Base-by-base conservation (phyloP, 495 filamentous ascomycete genomes). In the Cladorrhinum samala region DNA sequence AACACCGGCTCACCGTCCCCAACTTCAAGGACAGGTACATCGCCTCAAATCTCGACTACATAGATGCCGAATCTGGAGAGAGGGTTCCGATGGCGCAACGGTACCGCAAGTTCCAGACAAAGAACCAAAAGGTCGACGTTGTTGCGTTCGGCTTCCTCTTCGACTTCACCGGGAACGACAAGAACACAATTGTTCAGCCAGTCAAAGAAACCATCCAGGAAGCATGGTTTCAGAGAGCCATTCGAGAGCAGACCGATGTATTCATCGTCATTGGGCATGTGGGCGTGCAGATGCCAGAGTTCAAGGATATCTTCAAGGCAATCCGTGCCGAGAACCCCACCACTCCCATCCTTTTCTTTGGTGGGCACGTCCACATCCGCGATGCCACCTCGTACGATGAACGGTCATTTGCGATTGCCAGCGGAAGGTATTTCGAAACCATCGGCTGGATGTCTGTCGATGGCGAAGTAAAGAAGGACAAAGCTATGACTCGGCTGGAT, bases 341-440 rank as follows among this genome's bases (percentile, higher is more conserved):
- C 56, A 89, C 78, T 2, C 90, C 93, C 0, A 94, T 98, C 42
- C 85, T 90, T 56, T 96, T 97, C 66, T 90, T 98, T 50, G 92
- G 89, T 42, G 93, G 93, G 4, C 93, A 98, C 63, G 81, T 83
- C 21, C 93, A 98, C 64, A 86, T 96, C 40, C 82, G 93, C 4
- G 90, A 98, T 60, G 93, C 86, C 62, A 81, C 76, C 16, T 79
- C 80, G 45, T 97, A 87, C 62, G 93, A 97, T 64, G 72, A 76
- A 41, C 87, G 85, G 56, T 86, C 91, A 1, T 86, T 84, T 53
- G 93, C 83, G 1, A 70, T 98, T 13, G 90, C 91, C 27, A 91
- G 87, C 61, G 93, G 93, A n/a, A 79, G 92, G 2, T 98, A 96
- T 68, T 90, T 96, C 79, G 93, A 98, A 71, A 97, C 94, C n/a